These are phyloP conservation scores for Curvularia lunata DNA, from an alignment of 2,329 filamentous ascomycete species.

Conservation along the genomic window DNA sequence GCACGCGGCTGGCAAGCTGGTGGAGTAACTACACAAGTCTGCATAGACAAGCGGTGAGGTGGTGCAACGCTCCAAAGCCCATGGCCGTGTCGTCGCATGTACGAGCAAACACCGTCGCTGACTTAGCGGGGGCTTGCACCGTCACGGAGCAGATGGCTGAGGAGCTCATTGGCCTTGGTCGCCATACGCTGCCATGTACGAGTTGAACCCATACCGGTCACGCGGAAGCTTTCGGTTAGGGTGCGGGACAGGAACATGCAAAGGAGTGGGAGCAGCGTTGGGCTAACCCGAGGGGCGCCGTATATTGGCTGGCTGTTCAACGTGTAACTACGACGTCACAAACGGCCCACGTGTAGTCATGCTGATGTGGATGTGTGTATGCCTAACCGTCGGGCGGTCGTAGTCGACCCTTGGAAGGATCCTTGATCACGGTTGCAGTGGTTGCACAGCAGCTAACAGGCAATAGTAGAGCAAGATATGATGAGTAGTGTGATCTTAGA, in stretches of 20 bases:
- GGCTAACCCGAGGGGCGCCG: not conserved
- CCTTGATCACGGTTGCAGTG: too few species aligned
- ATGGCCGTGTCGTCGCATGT: not conserved
- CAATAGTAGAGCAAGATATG: not conserved
- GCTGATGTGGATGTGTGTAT: slow-evolving; percentile 7
- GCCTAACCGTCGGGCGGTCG: slow-evolving; percentile 9
- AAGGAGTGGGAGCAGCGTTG: slow-evolving; percentile 5
- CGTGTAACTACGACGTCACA: slow-evolving; percentile 22
- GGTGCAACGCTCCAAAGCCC: not conserved
- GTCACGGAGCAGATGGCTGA: not conserved
- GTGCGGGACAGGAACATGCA: slow-evolving; percentile 18
- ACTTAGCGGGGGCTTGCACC: not conserved
- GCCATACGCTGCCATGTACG: slow-evolving; percentile 3
- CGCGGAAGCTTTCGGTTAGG: slow-evolving; percentile 23
- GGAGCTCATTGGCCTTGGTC: not conserved
- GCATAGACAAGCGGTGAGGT: not conserved
- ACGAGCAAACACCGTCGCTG: not conserved
- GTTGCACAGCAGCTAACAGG: slow-evolving; percentile 12
- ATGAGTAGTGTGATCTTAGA: slow-evolving; percentile 19
- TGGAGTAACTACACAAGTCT: not conserved
- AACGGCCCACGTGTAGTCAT: slow-evolving; percentile 10
- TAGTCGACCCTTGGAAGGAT: too few species aligned
- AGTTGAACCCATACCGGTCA: slow-evolving; percentile 19
- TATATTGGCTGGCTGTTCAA: slow-evolving; percentile 13
- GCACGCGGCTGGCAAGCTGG: not conserved